Conservation (phyloP, 768 basidiomycete species). For the Tylopilus felleus region DNA sequence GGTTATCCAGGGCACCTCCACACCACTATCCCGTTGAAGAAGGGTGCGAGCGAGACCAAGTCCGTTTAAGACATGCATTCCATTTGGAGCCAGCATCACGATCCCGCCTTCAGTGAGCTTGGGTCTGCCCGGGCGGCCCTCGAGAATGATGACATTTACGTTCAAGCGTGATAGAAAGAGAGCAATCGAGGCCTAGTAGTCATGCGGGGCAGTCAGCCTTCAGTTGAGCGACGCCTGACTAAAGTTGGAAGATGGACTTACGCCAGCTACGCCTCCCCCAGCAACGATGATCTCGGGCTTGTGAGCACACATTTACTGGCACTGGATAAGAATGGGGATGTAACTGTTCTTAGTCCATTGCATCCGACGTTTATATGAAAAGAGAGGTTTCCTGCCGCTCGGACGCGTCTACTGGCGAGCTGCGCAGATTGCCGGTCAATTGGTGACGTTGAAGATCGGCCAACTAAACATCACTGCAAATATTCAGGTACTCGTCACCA, state of each 20-base stretch:
- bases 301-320: constrained; percentile 12
- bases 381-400: constrained; percentile 6
- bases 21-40: constrained; percentile 20
- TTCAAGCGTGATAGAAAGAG: constrained; percentile 26
- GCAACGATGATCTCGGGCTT: constrained; percentile 26
- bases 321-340: not conserved
- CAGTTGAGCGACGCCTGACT: not conserved
- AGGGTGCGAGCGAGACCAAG: constrained; percentile 25
- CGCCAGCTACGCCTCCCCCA: constrained; percentile 29
- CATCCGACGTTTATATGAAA: constrained; percentile 5
- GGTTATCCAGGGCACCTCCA: constrained; percentile 17
- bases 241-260: constrained; percentile 8
- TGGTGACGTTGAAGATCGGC: constrained; percentile 1
- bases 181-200: constrained; percentile 18
- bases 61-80: constrained; percentile 27
- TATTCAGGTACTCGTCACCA: too few relatives aligned
- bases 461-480: too few relatives aligned
- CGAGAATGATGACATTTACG: constrained; percentile 20
- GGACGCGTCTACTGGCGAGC: constrained; percentile 17
- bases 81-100: constrained; percentile 29
- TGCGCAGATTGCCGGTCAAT: constrained; percentile 5
- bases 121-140: constrained; percentile 18
- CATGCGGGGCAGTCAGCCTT: not conserved
- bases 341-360: not conserved
- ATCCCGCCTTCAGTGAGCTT: constrained; percentile 23